Base-by-base conservation (phyloP, 192 early-diverging fungal genomes). In the Coemansia sp. region DNA sequence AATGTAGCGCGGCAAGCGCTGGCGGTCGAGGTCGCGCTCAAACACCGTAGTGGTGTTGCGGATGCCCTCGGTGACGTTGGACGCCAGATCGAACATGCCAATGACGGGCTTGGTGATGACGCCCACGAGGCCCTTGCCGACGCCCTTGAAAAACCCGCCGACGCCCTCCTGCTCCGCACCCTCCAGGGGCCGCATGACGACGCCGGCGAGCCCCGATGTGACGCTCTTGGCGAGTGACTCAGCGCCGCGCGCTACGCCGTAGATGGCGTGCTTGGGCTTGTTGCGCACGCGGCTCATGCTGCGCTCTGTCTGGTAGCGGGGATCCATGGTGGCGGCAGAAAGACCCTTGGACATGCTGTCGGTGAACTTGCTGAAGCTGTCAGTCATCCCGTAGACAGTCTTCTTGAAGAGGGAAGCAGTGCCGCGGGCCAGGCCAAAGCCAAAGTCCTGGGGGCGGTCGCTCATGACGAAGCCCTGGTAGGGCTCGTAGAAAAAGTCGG, bases 401-500 rank as follows among this genome's bases (percentile, higher is more conserved):
- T 99, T 99, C 42, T 92, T 91, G 67, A 88, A 88, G 64, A 90
- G 72, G 3, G 86, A 85, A n/a, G 84, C 75, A n/a, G 84, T 82
- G 68, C 88, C 94, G 62, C 93, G 90, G 1, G 93, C 96, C 6
- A 99, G 72, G 6, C 95, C 96, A 64, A 96, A 86, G 24, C 94
- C 95, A 67, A 98, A 88, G 68, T 97, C 97, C 69, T 98, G 93
- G 9, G 97, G 95, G 9, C 93, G 87, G 61, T 93, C 92, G 63
- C 93, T 95, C 87, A 98, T 94, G 41, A 96, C 90, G 62, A 97
- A 92, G 5, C 97, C 97, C 85, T 96, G 93, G 70, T 95, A 91
- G 0, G 97, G 97, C 72, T 99, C 96, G 79, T 98, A 99, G 75
- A 99, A 99, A 48, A 98, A 89, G 70, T 98, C 98, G 4, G 87